Evolutionary conservation across 2,329 filamentous ascomycete species (phyloP).

Genomic region (Epicoccum sorghinum): DNA sequence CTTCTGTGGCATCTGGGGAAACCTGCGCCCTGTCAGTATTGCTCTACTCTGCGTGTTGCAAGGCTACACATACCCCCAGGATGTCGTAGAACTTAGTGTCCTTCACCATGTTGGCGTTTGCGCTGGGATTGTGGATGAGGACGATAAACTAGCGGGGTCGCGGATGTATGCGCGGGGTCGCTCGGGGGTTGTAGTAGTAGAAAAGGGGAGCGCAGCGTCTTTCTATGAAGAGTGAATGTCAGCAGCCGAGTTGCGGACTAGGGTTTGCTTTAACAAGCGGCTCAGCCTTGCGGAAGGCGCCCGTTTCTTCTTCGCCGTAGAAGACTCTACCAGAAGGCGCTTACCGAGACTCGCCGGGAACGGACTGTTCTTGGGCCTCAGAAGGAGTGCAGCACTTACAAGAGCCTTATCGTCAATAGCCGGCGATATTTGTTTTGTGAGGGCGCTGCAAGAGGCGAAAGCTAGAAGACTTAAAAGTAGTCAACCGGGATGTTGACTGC

Average conservation of each 20-base stretch:
- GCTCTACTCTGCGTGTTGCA: neutral
- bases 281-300: conserved; percentile 26
- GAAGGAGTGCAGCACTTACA: conserved; percentile 8
- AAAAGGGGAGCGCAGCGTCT: conserved; percentile 13
- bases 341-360: conserved; percentile 26
- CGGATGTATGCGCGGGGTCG: conserved; percentile 25
- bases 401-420: conserved; percentile 7
- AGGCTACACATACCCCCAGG: conserved; percentile 68
- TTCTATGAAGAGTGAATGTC: conserved; percentile 18
- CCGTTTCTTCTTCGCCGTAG: conserved; percentile 13
- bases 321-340: conserved; percentile 17
- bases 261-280: conserved; percentile 21
- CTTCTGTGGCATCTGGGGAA: conserved; percentile 76
- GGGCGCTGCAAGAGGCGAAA: conserved; percentile 19
- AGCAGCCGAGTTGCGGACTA: conserved; percentile 20
- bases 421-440: conserved; percentile 14
- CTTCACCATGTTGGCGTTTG: conserved; percentile 69
- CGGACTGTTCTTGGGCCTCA: conserved; percentile 2
- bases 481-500: conserved; percentile 40
- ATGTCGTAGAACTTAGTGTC: conserved; percentile 81
- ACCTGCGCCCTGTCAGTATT: conserved; percentile 61
- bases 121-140: conserved; percentile 14
- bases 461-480: conserved; percentile 43
- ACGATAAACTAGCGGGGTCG: conserved; percentile 36
- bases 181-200: conserved; percentile 11